Conservation (phyloP, 1,284 basidiomycete genomes). For the Inonotus obliquus region DNA sequence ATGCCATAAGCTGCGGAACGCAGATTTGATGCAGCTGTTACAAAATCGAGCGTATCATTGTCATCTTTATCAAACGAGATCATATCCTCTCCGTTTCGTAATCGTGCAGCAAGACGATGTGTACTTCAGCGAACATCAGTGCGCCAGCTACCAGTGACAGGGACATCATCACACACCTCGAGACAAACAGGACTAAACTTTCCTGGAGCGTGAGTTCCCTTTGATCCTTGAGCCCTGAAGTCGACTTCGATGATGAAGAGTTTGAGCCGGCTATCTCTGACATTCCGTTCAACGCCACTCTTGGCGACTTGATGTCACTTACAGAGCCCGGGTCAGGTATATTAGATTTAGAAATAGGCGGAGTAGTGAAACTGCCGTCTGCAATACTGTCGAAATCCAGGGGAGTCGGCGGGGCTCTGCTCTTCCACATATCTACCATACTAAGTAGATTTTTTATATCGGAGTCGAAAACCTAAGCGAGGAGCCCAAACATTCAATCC, state of each 20-base stretch:
- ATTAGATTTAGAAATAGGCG: conserved; percentile 21
- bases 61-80: conserved; percentile 98
- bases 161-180: conserved; percentile 50
- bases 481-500: background rate
- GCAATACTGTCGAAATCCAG: conserved; percentile 76
- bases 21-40: conserved; percentile 91
- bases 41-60: conserved; percentile 94
- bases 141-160: background rate
- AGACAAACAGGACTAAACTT: conserved; percentile 76
- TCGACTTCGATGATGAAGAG: conserved; percentile 14
- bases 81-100: conserved; percentile 67
- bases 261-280: conserved; percentile 18
- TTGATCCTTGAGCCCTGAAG: conserved; percentile 72
- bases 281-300: conserved; percentile 18
- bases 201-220: conserved; percentile 70
- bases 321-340: conserved; percentile 9
- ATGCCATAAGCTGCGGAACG: conserved; percentile 91
- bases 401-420: conserved; percentile 78
- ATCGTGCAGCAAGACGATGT: conserved; percentile 70
- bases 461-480: conserved; percentile 73
- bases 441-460: conserved; percentile 87
- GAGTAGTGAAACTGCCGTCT: conserved; percentile 51
- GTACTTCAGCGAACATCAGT: conserved; percentile 44
- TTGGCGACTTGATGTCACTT: conserved; percentile 23
- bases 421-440: conserved; percentile 99